A percentile compares a stretch with the other conserved stretches of the same genome.
These are phyloP conservation scores for Eucalyptus lansdowneana DNA, from an alignment of 345 rosid genomes.

Conservation along the genomic window DNA sequence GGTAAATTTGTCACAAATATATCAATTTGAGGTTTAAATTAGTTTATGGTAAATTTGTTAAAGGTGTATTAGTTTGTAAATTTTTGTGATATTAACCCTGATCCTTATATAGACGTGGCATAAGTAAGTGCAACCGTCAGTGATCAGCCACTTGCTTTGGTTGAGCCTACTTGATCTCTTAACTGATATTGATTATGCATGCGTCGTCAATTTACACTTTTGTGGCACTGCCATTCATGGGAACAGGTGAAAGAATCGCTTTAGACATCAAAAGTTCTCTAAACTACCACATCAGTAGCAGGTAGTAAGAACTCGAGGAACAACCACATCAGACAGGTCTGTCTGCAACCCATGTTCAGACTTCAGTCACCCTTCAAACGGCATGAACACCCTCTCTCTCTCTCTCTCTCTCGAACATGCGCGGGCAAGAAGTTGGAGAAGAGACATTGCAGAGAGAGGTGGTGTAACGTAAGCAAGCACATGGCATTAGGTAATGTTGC, in stretches of 20 bases:
- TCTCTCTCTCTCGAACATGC: background rate
- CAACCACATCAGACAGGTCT: no score
- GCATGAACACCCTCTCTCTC: background rate
- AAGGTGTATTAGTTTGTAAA: accelerated
- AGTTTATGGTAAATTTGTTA: no score
- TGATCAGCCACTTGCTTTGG: background rate
- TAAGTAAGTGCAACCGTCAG: background rate
- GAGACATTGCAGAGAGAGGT: background rate
- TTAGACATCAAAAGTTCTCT: background rate
- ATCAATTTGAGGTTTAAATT: no score
- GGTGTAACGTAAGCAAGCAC: background rate
- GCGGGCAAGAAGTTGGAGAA: background rate
- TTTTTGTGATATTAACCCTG: no score
- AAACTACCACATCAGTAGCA: background rate
- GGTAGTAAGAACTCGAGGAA: background rate
- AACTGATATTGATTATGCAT: background rate
- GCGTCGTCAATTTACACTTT: background rate
- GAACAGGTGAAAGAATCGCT: background rate
- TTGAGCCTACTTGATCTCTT: background rate
- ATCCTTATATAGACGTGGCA: background rate
- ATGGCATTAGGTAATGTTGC: background rate
- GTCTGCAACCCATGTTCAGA: background rate
- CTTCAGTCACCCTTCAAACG: background rate
- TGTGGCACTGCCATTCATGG: background rate
- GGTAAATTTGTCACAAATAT: no score